These are phyloP conservation scores for Capsella bursapastoris DNA, from an alignment of 345 rosid species.

Conservation along the genomic window DNA sequence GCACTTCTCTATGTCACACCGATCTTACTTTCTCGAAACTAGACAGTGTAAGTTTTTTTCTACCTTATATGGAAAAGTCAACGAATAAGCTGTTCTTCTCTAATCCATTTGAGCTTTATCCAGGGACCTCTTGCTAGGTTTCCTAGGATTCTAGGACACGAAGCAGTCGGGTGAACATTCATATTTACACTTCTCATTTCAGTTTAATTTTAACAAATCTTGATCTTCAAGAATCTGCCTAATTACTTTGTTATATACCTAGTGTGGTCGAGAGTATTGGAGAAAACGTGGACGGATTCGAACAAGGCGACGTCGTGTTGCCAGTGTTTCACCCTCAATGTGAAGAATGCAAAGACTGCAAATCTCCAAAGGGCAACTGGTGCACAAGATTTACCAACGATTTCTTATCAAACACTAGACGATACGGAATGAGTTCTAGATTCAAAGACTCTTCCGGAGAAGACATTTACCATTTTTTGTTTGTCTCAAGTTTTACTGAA, in stretches of 20 bases:
- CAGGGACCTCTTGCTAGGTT: conserved; percentile 56
- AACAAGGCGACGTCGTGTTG: conserved; percentile 61
- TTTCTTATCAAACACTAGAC: conserved; percentile 39
- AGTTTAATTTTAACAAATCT: neutral
- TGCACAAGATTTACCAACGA: conserved; percentile 46
- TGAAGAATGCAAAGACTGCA: conserved; percentile 60
- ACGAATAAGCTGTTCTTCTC: neutral
- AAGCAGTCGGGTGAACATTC: conserved; percentile 67
- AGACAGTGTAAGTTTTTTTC: conserved; percentile 44
- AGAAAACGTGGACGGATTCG: conserved; percentile 57
- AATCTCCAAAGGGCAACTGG: conserved; percentile 57
- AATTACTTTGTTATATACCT: neutral
- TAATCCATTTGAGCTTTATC: neutral
- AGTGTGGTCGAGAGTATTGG: conserved; percentile 87
- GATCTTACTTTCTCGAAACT: conserved; percentile 60
- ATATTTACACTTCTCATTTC: neutral
- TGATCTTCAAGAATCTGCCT: conserved; percentile 18
- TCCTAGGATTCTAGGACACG: conserved; percentile 77
- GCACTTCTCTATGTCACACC: conserved; percentile 77
- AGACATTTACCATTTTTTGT: conserved; percentile 51
- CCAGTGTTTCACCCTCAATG: conserved; percentile 63
- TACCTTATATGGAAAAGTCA: conserved; percentile 1
- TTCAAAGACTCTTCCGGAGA: conserved; percentile 65
- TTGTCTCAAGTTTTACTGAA: conserved; percentile 70
- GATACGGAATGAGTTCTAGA: conserved; percentile 58